Evolutionary conservation across 176 grass and related monocot genomes (phyloP).

Genomic region (Triticum turgidum): DNA sequence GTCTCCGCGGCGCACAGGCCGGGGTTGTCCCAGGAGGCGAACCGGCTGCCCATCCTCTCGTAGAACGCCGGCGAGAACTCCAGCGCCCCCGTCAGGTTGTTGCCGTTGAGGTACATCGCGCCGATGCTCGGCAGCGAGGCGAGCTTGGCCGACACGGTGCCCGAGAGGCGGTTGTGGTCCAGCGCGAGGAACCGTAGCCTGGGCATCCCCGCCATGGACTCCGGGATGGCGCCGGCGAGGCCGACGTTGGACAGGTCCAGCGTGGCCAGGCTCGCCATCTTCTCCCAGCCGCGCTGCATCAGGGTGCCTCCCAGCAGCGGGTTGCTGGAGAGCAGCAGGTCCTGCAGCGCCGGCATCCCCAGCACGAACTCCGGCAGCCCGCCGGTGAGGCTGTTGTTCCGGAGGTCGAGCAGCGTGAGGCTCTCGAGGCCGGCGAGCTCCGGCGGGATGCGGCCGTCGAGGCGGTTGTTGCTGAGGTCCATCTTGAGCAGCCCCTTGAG

Average conservation of each 20-base stretch:
- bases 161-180: slow-evolving; percentile 66
- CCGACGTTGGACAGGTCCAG: slow-evolving; percentile 61
- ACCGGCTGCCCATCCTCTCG: slow-evolving; percentile 71
- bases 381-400: slow-evolving; percentile 79
- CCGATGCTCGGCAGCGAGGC: slow-evolving; percentile 57
- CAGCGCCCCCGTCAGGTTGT: slow-evolving; percentile 77
- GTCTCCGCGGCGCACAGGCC: slow-evolving; percentile 52
- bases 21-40: slow-evolving; percentile 88
- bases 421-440: slow-evolving; percentile 48
- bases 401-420: slow-evolving; percentile 74
- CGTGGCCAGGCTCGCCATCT: slow-evolving; percentile 51
- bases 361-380: slow-evolving; percentile 34
- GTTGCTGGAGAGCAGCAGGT: slow-evolving; percentile 79
- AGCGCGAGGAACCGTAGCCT: slow-evolving; percentile 77
- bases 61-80: slow-evolving; percentile 69
- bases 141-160: slow-evolving; percentile 51
- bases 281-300: slow-evolving; percentile 36
- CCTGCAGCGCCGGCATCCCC: slow-evolving; percentile 55
- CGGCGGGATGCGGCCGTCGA: slow-evolving; percentile 54
- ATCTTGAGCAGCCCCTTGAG: slow-evolving; percentile 72
- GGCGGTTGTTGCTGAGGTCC: slow-evolving; percentile 74
- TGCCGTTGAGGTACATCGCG: slow-evolving; percentile 83
- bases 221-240: slow-evolving; percentile 55
- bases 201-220: slow-evolving; percentile 46
- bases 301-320: slow-evolving; percentile 58